Conservation (phyloP, 805 yeast species). For the Zygoascus biomembranicola region DNA sequence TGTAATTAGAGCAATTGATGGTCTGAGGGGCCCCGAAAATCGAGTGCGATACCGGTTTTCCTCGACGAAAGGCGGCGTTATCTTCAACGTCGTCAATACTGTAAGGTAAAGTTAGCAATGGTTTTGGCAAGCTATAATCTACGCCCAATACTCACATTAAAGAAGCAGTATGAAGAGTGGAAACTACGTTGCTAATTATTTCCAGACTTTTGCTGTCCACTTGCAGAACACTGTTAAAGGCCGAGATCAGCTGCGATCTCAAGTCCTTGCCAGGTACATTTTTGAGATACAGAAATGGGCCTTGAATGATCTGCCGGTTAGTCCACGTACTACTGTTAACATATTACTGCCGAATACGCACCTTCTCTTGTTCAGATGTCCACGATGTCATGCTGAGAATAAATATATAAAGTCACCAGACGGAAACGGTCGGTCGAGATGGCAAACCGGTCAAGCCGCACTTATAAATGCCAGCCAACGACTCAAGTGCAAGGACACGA, state of each 20-base stretch:
- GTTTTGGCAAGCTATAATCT: not conserved
- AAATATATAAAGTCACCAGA: no score
- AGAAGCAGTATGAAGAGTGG: conserved; percentile 57
- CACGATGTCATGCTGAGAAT: not conserved
- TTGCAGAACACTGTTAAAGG: conserved; percentile 45
- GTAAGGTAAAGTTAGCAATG: no score
- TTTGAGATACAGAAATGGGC: conserved; percentile 46
- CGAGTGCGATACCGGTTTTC: conserved; percentile 69
- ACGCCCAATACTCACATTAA: conserved; percentile 30
- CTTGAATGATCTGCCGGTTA: conserved; percentile 22
- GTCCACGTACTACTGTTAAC: not conserved
- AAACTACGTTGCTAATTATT: conserved; percentile 42
- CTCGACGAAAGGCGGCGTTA: conserved; percentile 59
- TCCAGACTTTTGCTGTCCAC: conserved; percentile 34
- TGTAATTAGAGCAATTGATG: conserved; percentile 73
- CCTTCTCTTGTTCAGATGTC: conserved; percentile 5
- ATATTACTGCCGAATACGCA: not conserved
- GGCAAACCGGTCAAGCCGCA: conserved; percentile 1
- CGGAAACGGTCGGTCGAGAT: no score
- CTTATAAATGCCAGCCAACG: not conserved
- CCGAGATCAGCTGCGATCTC: conserved; percentile 39
- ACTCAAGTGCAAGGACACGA: not conserved
- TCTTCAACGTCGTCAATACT: conserved; percentile 86
- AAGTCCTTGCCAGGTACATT: conserved; percentile 50
- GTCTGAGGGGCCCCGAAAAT: conserved; percentile 73